A percentile compares a stretch with the other conserved stretches of the same genome.
phyloP scores from a whole-genome alignment of 768 basidiomycete species.

The Kwoniella mangroviensis region DNA sequence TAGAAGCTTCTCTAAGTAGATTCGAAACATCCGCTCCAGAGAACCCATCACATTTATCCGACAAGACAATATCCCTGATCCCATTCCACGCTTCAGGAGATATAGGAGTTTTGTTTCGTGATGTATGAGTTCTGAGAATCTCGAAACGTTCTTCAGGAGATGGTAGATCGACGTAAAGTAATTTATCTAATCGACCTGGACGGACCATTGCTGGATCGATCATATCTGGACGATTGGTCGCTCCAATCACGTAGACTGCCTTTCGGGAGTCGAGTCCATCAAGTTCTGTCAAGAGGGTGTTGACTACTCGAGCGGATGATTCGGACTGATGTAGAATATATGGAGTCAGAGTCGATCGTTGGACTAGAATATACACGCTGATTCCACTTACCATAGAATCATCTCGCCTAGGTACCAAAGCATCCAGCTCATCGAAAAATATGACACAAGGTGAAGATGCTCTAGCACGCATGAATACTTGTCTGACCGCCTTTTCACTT shows the following conservation, averaged over 20 bases:
- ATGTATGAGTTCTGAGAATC: conserved; percentile 74
- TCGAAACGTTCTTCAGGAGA: conserved; percentile 73
- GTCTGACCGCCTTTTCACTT: conserved; percentile 90
- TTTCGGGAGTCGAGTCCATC: conserved; percentile 87
- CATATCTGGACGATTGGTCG: conserved; percentile 95
- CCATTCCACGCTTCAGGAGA: conserved; percentile 56
- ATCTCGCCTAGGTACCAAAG: conserved; percentile 85
- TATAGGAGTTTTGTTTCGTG: conserved; percentile 68
- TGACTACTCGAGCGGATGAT: conserved; percentile 88
- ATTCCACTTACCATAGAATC: conserved; percentile 73
- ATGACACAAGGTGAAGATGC: conserved; percentile 94
- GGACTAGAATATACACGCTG: too few relatives aligned
- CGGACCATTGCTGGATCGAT: conserved; percentile 97
- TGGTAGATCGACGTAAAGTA: conserved; percentile 90
- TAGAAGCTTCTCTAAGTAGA: conserved; percentile 85
- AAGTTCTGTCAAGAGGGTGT: conserved; percentile 90
- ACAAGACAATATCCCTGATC: conserved; percentile 64
- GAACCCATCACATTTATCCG: conserved; percentile 75
- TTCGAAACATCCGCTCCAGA: conserved; percentile 91
- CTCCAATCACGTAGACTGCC: conserved; percentile 89
- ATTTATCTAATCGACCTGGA: conserved; percentile 91
- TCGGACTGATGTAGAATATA: conserved; percentile 67
- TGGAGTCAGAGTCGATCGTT: background rate
- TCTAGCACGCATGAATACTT: conserved; percentile 90
- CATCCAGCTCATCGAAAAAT: conserved; percentile 94